phyloP scores from a whole-genome alignment of 306 rosid genomes.

The Albizia julibrissin region DNA sequence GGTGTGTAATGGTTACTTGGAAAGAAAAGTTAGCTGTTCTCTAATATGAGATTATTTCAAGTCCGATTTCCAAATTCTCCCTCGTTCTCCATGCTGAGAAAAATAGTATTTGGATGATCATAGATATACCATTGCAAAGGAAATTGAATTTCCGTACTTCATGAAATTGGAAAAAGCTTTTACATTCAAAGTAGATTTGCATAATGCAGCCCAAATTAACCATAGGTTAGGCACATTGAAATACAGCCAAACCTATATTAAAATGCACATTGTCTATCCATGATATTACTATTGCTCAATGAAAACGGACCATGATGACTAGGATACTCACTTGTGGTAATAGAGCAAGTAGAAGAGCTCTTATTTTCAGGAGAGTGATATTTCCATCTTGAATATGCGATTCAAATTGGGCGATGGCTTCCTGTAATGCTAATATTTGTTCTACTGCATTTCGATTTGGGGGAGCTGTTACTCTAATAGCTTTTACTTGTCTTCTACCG shows the following conservation, averaged over 20 bases:
- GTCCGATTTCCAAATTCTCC: background rate
- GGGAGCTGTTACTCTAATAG: slow-evolving; percentile 68
- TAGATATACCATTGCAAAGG: background rate
- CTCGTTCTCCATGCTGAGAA: background rate
- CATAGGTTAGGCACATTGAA: slow-evolving; percentile 21
- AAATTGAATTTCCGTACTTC: background rate
- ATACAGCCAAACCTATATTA: background rate
- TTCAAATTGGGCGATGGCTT: slow-evolving; percentile 77
- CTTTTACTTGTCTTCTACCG: slow-evolving; percentile 58
- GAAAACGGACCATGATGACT: slow-evolving; percentile 14
- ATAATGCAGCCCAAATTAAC: background rate
- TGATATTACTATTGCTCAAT: background rate
- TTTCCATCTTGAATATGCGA: slow-evolving; percentile 77
- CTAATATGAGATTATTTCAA: background rate
- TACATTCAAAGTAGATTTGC: slow-evolving; percentile 20
- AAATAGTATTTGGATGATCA: background rate
- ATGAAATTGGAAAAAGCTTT: background rate
- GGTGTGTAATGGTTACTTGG: background rate
- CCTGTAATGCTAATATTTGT: slow-evolving; percentile 84
- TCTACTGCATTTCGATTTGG: slow-evolving; percentile 82
- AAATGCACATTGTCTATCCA: slow-evolving; percentile 10
- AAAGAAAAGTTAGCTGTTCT: background rate
- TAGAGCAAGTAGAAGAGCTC: slow-evolving; percentile 86
- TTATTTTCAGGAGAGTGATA: slow-evolving; percentile 77
- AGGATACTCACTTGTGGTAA: slow-evolving; percentile 71